Conservation (phyloP, 768 basidiomycete genomes). For the Arthromyces matolae region DNA sequence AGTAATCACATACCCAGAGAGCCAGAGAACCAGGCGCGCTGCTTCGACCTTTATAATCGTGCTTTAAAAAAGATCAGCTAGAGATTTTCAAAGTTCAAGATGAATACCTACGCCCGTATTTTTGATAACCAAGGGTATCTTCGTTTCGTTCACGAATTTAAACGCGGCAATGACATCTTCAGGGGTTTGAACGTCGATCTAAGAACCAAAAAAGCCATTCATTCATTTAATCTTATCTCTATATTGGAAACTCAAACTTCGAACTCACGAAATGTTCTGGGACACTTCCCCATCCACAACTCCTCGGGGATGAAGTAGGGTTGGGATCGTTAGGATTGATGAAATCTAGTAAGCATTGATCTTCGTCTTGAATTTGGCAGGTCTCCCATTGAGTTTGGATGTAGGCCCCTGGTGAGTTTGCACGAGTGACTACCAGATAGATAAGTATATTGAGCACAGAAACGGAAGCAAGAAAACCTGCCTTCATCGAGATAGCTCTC, state of each 20-base stretch:
- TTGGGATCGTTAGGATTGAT: constrained; percentile 26
- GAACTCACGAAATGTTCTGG: constrained; percentile 35
- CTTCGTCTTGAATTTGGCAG: constrained; percentile 40
- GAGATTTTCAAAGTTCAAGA: background rate
- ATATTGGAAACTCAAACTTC: no score
- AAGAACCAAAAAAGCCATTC: no score
- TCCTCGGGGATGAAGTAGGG: constrained; percentile 20
- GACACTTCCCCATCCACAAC: constrained; percentile 36
- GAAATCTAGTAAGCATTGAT: constrained; percentile 47
- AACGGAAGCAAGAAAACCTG: background rate
- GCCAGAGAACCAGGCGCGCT: constrained; percentile 40
- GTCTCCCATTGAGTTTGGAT: constrained; percentile 51
- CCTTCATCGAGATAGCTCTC: constrained; percentile 20
- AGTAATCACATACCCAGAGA: constrained; percentile 44
- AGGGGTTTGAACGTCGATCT: constrained; percentile 32
- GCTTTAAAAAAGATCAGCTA: constrained; percentile 30
- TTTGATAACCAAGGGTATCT: constrained; percentile 43
- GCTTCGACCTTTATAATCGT: constrained; percentile 48
- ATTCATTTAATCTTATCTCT: no score
- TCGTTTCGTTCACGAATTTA: constrained; percentile 35
- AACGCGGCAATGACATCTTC: constrained; percentile 43
- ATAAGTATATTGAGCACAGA: background rate
- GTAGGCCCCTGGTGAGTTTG: constrained; percentile 24
- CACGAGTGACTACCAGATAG: constrained; percentile 11
- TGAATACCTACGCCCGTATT: constrained; percentile 45